Evolutionary conservation across 768 basidiomycete genomes (phyloP).

Genomic region (Mycena latifolia): DNA sequence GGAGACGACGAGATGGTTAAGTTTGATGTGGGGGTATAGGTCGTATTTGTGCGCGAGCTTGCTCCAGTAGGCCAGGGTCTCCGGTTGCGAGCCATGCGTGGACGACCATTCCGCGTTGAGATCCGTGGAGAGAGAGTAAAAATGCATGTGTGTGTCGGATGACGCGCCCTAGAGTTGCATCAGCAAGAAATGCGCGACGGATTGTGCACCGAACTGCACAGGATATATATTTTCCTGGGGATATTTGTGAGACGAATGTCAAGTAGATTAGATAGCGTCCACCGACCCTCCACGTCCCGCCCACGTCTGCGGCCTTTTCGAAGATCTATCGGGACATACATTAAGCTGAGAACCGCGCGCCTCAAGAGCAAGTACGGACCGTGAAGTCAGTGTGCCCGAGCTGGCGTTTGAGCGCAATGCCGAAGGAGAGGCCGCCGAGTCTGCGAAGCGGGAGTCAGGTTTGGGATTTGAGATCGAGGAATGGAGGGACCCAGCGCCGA

Average conservation of each 20-base stretch:
- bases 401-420: conserved; percentile 20
- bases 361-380: conserved; percentile 26
- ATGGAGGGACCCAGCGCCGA: background rate
- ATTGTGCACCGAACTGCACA: conserved; percentile 48
- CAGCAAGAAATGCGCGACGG: background rate
- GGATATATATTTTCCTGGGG: conserved; percentile 71
- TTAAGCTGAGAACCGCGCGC: background rate
- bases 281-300: conserved; percentile 71
- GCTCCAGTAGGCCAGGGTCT: conserved; percentile 59
- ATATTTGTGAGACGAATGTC: background rate
- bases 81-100: conserved; percentile 53
- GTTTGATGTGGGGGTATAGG: conserved; percentile 54
- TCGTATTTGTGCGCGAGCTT: conserved; percentile 55
- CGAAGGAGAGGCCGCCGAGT: conserved; percentile 20
- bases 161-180: conserved; percentile 52
- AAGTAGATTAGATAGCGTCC: too few relatives aligned
- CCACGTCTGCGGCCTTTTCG: conserved; percentile 60
- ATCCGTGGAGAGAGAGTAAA: conserved; percentile 62
- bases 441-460: background rate
- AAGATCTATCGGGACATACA: conserved; percentile 57
- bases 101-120: conserved; percentile 58
- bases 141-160: conserved; percentile 56
- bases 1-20: conserved; percentile 54
- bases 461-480: too few relatives aligned
- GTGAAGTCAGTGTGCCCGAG: conserved; percentile 14